These are phyloP conservation scores for Gomphus bonarii DNA, from an alignment of 1,284 basidiomycete species.

Conservation along the genomic window DNA sequence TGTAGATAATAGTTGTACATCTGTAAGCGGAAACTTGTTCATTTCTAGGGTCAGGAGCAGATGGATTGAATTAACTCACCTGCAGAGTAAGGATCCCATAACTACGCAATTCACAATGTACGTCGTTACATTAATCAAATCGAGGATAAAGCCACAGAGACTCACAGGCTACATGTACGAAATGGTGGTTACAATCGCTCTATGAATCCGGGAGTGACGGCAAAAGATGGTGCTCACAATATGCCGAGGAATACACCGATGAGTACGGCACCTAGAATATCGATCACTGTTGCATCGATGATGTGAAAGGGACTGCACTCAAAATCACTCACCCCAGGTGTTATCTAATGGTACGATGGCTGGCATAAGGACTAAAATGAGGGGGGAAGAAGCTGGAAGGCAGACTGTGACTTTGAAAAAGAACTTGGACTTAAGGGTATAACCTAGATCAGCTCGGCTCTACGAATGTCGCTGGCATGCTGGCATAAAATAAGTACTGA, in stretches of 20 bases:
- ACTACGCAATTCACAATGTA: not conserved
- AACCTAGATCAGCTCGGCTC: too few relatives aligned
- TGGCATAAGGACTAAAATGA: not conserved
- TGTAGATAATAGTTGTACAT: not conserved
- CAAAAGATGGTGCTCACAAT: not conserved
- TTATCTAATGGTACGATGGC: not conserved
- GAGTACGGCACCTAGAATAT: not conserved
- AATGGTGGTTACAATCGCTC: not conserved
- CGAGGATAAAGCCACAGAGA: not conserved
- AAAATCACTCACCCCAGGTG: not conserved
- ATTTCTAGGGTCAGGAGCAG: not conserved
- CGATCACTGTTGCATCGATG: not conserved
- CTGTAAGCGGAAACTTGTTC: not conserved
- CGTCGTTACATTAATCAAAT: not conserved
- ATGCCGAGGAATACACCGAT: not conserved
- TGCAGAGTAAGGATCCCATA: slow-evolving; percentile 2
- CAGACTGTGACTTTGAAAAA: too few relatives aligned
- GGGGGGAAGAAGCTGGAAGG: too few relatives aligned
- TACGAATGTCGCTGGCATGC: too few relatives aligned
- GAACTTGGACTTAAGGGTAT: too few relatives aligned
- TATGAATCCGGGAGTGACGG: too few relatives aligned
- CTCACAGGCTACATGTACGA: not conserved
- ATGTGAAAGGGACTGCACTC: not conserved
- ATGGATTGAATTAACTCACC: not conserved
- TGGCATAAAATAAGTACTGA: too few relatives aligned